Percentiles rank a stretch among this genome's conserved stretches.
Evolutionary conservation across 2,329 filamentous ascomycete species (phyloP).

Genomic region (Exserohilum rostratum): DNA sequence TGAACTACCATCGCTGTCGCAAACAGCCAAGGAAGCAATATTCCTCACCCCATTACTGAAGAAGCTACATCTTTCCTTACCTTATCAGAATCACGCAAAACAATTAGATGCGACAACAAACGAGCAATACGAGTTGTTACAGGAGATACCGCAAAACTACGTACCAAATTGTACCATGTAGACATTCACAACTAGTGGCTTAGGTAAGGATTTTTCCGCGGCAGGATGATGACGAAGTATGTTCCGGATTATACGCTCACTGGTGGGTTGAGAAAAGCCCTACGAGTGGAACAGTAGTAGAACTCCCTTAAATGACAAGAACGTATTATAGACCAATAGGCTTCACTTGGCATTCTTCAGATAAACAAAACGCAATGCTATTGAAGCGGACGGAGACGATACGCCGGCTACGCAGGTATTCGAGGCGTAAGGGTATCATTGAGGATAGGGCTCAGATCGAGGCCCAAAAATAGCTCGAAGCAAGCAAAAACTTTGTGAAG

Average conservation of each 20-base stretch:
- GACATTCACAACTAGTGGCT: conserved; percentile 17
- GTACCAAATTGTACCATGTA: conserved; percentile 11
- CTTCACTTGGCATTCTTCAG: background rate
- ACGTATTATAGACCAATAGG: background rate
- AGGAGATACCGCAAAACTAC: conserved; percentile 1
- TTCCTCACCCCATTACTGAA: conserved; percentile 3
- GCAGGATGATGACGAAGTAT: background rate
- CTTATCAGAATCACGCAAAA: background rate
- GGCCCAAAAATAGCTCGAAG: no score
- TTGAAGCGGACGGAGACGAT: no score
- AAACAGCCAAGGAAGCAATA: conserved; percentile 13
- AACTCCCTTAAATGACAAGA: background rate
- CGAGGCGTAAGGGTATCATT: no score
- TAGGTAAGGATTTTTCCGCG: conserved; percentile 2
- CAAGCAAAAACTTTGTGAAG: no score
- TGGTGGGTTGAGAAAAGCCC: background rate
- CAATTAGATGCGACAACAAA: conserved; percentile 12
- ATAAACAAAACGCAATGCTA: no score
- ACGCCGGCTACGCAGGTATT: no score
- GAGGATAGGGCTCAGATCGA: no score
- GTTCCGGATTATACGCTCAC: background rate
- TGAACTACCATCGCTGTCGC: conserved; percentile 6
- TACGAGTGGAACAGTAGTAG: background rate
- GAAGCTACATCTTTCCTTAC: conserved; percentile 2
- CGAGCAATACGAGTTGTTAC: conserved; percentile 8